These are phyloP conservation scores for Bimuria novae-zelandiae DNA, from an alignment of 2,329 filamentous ascomycete species.

Conservation along the genomic window DNA sequence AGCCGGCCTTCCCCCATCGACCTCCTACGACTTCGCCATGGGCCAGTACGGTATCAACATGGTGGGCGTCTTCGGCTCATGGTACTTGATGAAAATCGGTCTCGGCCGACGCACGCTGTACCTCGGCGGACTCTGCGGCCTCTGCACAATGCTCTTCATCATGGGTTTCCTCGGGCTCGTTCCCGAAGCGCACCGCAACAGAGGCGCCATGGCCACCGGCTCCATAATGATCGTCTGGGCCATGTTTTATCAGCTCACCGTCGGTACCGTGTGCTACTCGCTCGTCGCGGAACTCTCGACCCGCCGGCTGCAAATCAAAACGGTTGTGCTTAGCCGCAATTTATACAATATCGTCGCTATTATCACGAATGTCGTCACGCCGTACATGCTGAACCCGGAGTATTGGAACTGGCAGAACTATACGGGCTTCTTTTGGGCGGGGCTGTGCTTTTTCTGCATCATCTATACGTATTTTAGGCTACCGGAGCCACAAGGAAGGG, in stretches of 20 bases:
- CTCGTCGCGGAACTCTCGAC: conserved; percentile 85
- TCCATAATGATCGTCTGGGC: conserved; percentile 68
- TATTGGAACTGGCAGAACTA: conserved; percentile 90
- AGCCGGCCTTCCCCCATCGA: conserved; percentile 50
- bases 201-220: conserved; percentile 77
- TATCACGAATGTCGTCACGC: conserved; percentile 78
- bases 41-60: conserved; percentile 72
- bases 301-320: conserved; percentile 85
- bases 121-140: conserved; percentile 69
- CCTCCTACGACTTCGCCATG: conserved; percentile 53
- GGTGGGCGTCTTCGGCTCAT: conserved; percentile 79
- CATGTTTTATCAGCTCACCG: conserved; percentile 76
- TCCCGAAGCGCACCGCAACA: conserved; percentile 60
- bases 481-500: conserved; percentile 79
- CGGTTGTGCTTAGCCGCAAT: conserved; percentile 82
- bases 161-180: conserved; percentile 84
- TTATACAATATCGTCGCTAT: conserved; percentile 80
- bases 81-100: conserved; percentile 76
- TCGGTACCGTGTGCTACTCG: conserved; percentile 88
- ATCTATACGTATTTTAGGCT: conserved; percentile 81
- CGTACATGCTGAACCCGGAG: conserved; percentile 88
- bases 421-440: conserved; percentile 86
- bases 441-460: conserved; percentile 78
- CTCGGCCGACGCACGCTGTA: conserved; percentile 78
- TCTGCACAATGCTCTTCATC: conserved; percentile 77